Percentiles rank a stretch among this genome's conserved stretches.
These are phyloP conservation scores for Fusarium sp. DNA, from an alignment of 2,329 filamentous ascomycete genomes.

Conservation along the genomic window DNA sequence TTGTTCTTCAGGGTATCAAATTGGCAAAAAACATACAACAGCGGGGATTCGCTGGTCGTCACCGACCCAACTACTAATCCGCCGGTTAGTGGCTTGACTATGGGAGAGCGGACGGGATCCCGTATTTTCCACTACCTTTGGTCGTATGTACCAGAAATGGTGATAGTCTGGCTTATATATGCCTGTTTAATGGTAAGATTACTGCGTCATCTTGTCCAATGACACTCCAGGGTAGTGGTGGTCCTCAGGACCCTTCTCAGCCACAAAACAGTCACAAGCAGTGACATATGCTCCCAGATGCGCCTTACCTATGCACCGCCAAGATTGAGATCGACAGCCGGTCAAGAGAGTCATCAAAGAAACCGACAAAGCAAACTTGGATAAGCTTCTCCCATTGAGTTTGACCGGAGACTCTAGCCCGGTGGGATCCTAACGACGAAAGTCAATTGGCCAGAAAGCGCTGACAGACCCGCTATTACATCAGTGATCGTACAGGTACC, in stretches of 20 bases:
- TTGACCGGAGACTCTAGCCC: slow-evolving; percentile 19
- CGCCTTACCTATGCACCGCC: background rate
- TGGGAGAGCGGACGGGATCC: background rate
- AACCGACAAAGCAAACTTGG: background rate
- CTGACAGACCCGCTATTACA: background rate
- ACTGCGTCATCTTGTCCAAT: background rate
- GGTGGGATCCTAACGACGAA: background rate
- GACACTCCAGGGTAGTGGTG: background rate
- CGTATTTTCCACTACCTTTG: background rate
- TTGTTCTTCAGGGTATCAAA: too few relatives aligned
- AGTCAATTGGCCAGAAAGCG: background rate
- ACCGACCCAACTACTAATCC: background rate
- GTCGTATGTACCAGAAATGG: background rate
- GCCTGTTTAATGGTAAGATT: too few relatives aligned
- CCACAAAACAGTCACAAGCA: background rate
- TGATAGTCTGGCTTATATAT: too few relatives aligned
- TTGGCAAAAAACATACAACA: background rate
- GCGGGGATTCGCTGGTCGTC: background rate
- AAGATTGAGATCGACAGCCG: slow-evolving; percentile 7
- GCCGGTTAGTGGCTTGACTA: background rate
- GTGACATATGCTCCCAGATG: background rate
- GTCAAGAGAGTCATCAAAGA: background rate
- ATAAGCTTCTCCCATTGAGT: slow-evolving; percentile 16
- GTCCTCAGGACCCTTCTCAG: background rate
- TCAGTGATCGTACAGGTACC: slow-evolving; percentile 10